Evolutionary conservation across 257 asterid genomes (phyloP).

Genomic region (Salvia hispanica): DNA sequence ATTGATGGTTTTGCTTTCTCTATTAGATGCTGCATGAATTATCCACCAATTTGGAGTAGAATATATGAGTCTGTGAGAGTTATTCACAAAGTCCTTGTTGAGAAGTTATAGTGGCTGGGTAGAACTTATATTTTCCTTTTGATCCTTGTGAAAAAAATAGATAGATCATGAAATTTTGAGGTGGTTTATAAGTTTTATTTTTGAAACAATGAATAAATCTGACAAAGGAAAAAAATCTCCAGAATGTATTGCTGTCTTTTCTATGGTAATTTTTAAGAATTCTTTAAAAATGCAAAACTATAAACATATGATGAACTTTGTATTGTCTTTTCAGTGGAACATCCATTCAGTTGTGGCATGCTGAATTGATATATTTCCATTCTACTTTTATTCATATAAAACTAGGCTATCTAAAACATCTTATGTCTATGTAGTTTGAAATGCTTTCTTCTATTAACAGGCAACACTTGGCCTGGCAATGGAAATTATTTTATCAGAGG

Average conservation of each 20-base stretch:
- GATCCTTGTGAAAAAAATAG: neutral
- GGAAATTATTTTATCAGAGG: slow-evolving; percentile 92
- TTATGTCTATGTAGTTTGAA: slow-evolving; percentile 4
- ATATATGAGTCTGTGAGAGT: slow-evolving; percentile 13
- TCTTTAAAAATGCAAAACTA: slow-evolving; percentile 9
- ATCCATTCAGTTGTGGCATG: slow-evolving; percentile 15
- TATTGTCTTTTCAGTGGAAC: slow-evolving; percentile 10
- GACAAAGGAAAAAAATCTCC: slow-evolving; percentile 15
- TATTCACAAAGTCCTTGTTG: slow-evolving; percentile 17
- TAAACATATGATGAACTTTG: neutral
- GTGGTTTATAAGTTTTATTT: neutral
- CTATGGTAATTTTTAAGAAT: slow-evolving; percentile 19
- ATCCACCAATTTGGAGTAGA: slow-evolving; percentile 3
- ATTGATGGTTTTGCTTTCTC: slow-evolving; percentile 13
- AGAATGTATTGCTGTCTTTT: slow-evolving; percentile 17
- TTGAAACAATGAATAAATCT: slow-evolving; percentile 3
- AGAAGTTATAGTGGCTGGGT: slow-evolving; percentile 2
- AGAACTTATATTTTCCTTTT: slow-evolving; percentile 1
- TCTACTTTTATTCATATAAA: slow-evolving; percentile 18
- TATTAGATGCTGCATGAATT: slow-evolving; percentile 22
- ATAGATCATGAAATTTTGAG: neutral
- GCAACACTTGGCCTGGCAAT: slow-evolving; percentile 91
- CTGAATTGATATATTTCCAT: slow-evolving; percentile 28
- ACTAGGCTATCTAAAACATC: slow-evolving; percentile 24
- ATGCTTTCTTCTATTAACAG: slow-evolving; percentile 45